Evolutionary conservation across 2,329 filamentous ascomycete genomes (phyloP).

Genomic region (Sporothrix humicola): DNA sequence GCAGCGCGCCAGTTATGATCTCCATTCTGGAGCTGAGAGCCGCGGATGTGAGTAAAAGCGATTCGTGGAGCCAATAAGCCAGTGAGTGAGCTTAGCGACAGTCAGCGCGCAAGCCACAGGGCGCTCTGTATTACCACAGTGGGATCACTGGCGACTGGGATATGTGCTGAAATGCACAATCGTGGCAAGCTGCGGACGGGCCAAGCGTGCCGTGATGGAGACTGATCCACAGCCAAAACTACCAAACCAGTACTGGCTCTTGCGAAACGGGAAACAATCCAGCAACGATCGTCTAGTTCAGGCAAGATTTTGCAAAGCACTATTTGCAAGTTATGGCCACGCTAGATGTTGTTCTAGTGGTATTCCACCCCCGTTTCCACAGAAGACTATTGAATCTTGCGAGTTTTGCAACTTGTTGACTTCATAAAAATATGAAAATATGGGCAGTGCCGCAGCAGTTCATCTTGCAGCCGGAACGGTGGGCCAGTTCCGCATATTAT

Average conservation of each 20-base stretch:
- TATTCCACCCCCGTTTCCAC: background rate
- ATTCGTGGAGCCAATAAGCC: background rate
- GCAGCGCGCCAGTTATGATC: background rate
- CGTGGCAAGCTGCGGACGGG: slow-evolving; percentile 15
- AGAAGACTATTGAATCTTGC: background rate
- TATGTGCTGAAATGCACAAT: background rate
- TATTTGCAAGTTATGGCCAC: slow-evolving; percentile 26
- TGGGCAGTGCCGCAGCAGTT: background rate
- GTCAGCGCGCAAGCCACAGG: slow-evolving; percentile 18
- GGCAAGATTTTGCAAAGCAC: slow-evolving; percentile 23
- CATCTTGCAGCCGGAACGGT: background rate
- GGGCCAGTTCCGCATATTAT: slow-evolving; percentile 7
- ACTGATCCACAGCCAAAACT: background rate
- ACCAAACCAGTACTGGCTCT: background rate
- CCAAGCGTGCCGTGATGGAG: background rate
- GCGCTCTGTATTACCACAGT: slow-evolving; percentile 8
- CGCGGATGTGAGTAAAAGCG: background rate
- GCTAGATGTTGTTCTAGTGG: slow-evolving; percentile 10
- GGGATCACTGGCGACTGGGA: background rate
- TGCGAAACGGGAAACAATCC: slow-evolving; percentile 5
- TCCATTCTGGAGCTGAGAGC: background rate
- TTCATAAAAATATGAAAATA: background rate
- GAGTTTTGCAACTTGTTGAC: background rate
- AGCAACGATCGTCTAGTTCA: slow-evolving; percentile 1
- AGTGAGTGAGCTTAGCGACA: slow-evolving; percentile 13